These are phyloP conservation scores for Colletotrichum neosansevieriae DNA, from an alignment of 2,329 filamentous ascomycete genomes.

Conservation along the genomic window DNA sequence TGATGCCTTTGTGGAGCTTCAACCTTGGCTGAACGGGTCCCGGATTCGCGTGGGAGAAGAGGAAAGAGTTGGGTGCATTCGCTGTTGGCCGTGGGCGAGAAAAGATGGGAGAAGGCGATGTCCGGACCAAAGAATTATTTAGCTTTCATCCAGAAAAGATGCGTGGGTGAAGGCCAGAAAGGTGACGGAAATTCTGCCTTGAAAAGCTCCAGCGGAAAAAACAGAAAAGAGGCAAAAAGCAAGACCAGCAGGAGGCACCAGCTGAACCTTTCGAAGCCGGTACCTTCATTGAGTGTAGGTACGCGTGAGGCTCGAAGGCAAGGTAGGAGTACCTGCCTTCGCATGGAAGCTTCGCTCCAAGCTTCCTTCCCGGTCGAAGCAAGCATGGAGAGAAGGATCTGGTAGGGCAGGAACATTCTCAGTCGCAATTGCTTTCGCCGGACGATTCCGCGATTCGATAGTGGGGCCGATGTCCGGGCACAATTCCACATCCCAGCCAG, in stretches of 20 bases:
- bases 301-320: background rate
- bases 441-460: background rate
- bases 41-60: too few relatives aligned
- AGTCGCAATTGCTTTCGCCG: background rate
- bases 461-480: background rate
- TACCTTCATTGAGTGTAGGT: background rate
- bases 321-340: background rate
- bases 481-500: background rate
- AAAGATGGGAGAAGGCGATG: background rate
- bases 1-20: background rate
- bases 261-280: conserved; percentile 8
- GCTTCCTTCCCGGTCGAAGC: background rate
- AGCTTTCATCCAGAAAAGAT: background rate
- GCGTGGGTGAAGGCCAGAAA: background rate
- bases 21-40: too few relatives aligned
- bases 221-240: background rate
- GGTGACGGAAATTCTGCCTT: conserved; percentile 7
- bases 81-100: background rate
- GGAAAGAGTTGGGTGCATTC: too few relatives aligned
- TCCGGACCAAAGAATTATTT: background rate
- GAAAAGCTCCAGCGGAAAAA: conserved; percentile 10
- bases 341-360: conserved; percentile 1
- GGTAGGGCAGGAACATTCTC: background rate
- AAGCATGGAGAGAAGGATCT: conserved; percentile 18
- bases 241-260: conserved; percentile 4